Conservation (phyloP, 768 basidiomycete genomes). For the Boletus huronensis region DNA sequence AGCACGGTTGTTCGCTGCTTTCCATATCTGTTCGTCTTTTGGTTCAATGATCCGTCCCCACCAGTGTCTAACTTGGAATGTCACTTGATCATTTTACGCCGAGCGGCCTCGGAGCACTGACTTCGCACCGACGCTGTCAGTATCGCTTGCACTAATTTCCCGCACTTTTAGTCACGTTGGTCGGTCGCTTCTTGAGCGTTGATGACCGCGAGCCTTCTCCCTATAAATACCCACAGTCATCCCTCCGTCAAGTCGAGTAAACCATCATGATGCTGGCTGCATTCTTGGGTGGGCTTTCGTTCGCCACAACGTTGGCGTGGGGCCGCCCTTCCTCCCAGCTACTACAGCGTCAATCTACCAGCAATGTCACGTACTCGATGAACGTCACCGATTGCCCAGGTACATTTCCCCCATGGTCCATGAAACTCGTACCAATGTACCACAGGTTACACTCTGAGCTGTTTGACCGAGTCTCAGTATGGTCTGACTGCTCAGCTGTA, state of each 20-base stretch:
- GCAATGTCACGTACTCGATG: conserved; percentile 16
- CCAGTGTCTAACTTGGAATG: too few species aligned
- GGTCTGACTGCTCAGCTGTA: conserved; percentile 55
- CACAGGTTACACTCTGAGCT: conserved; percentile 53
- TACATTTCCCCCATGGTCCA: neutral
- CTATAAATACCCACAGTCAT: conserved; percentile 4
- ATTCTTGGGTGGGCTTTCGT: conserved; percentile 7
- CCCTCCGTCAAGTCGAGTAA: neutral
- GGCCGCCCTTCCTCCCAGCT: conserved; percentile 4
- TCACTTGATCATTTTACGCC: too few species aligned
- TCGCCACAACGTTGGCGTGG: conserved; percentile 3
- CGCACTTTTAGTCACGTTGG: neutral
- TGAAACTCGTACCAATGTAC: neutral
- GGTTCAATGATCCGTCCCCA: too few species aligned
- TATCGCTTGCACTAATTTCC: neutral
- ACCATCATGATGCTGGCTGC: neutral
- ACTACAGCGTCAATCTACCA: conserved; percentile 5
- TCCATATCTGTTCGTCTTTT: too few species aligned
- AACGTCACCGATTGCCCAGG: conserved; percentile 35
- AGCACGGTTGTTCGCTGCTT: too few species aligned
- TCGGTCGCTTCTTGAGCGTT: neutral
- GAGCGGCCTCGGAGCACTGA: too few species aligned
- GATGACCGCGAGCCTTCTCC: neutral
- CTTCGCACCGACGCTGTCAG: too few species aligned
- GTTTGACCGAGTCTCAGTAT: conserved; percentile 39